Evolutionary conservation across 805 yeast genomes (phyloP).

Genomic region (Teunomyces cretensis): DNA sequence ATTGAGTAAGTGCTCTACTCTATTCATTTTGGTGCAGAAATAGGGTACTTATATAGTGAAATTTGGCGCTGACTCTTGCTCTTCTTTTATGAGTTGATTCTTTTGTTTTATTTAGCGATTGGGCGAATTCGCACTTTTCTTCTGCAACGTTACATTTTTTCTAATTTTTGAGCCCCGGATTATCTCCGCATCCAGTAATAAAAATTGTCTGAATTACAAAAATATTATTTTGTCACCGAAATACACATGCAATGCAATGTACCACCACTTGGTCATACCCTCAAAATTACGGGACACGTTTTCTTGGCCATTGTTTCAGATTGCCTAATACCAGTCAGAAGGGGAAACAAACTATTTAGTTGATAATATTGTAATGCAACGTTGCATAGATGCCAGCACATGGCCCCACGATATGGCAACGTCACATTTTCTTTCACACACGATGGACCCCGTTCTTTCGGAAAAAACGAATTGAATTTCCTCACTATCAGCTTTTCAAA

Average conservation of each 20-base stretch:
- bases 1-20: constrained; percentile 20
- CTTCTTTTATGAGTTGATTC: not conserved
- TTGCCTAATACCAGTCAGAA: too few relatives aligned
- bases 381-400: constrained; percentile 7
- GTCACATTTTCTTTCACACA: not conserved
- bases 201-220: not conserved
- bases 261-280: too few relatives aligned
- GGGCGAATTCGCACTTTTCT: not conserved
- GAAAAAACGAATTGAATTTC: not conserved
- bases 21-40: constrained; percentile 5
- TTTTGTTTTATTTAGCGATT: not conserved
- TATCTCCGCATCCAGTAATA: not conserved
- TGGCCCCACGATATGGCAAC: not conserved
- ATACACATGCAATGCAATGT: constrained; percentile 2
- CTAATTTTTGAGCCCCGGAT: not conserved
- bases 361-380: constrained; percentile 7
- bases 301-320: too few relatives aligned
- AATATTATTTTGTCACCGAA: not conserved
- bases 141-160: constrained; percentile 6
- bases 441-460: not conserved
- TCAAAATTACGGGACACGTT: too few relatives aligned
- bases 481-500: not conserved
- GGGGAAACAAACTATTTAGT: not conserved
- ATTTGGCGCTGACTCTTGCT: not conserved
- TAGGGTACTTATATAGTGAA: not conserved